These are phyloP conservation scores for Ascochyta fabae DNA, from an alignment of 2,329 filamentous ascomycete genomes.

Conservation along the genomic window DNA sequence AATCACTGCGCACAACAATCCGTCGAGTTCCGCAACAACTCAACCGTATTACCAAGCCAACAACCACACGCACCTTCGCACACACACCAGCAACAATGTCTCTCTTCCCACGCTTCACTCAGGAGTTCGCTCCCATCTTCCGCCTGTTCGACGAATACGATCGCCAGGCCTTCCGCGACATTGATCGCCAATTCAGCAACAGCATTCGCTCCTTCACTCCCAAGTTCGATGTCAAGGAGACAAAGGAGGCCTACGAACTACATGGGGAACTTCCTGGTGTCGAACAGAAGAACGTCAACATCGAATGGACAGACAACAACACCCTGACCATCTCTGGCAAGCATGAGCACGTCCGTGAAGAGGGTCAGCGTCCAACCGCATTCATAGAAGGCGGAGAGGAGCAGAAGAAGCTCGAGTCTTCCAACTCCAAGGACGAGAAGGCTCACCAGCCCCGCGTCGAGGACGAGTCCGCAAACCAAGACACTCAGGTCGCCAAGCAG, in stretches of 20 bases:
- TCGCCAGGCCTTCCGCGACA: conserved; percentile 39
- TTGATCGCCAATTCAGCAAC: conserved; percentile 28
- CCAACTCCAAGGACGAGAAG: conserved; percentile 10
- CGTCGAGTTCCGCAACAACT: conserved; percentile 41
- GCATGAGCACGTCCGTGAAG: conserved; percentile 68
- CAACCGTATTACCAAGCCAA: conserved; percentile 39
- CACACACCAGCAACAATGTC: conserved; percentile 45
- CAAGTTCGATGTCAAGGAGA: conserved; percentile 80
- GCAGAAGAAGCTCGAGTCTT: conserved; percentile 32
- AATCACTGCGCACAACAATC: conserved; percentile 45
- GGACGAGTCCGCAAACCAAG: conserved; percentile 51
- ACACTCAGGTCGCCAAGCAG: conserved; percentile 39
- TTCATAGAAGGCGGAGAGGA: conserved; percentile 50
- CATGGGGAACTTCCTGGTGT: conserved; percentile 81
- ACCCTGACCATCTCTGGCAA: conserved; percentile 74
- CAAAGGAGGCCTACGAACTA: conserved; percentile 72
- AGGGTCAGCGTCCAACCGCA: conserved; percentile 58
- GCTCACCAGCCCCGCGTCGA: conserved; percentile 66
- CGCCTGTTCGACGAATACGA: conserved; percentile 58
- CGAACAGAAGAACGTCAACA: conserved; percentile 73
- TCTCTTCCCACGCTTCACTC: conserved; percentile 52
- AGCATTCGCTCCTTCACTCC: conserved; percentile 68
- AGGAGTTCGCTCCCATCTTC: conserved; percentile 54
- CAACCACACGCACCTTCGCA: conserved; percentile 28
- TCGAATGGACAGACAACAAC: conserved; percentile 80